Percentiles rank a stretch among this genome's conserved stretches.
These are phyloP conservation scores for Pyracantha coccinea DNA, from an alignment of 331 rosid genomes.

Conservation along the genomic window DNA sequence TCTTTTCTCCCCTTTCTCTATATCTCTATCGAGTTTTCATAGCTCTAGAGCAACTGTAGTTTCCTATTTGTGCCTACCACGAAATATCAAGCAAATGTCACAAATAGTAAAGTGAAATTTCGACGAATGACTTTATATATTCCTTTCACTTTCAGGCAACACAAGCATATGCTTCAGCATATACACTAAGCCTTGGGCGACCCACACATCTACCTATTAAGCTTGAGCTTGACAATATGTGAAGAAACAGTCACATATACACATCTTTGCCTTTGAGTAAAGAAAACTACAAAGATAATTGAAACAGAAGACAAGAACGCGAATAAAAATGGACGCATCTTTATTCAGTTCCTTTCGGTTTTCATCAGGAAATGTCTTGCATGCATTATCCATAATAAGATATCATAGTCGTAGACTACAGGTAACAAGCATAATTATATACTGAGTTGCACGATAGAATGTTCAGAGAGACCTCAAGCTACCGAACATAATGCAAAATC, in stretches of 20 bases:
- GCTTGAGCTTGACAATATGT: too few relatives aligned
- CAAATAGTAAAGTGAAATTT: not conserved
- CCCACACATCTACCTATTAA: too few relatives aligned
- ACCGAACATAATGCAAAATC: too few relatives aligned
- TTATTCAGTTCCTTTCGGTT: not conserved
- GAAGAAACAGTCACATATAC: too few relatives aligned
- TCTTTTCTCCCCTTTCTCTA: not conserved
- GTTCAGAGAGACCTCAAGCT: too few relatives aligned
- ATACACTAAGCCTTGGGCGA: not conserved
- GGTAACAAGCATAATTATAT: constrained; percentile 2
- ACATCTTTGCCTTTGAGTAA: not conserved
- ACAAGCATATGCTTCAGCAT: not conserved
- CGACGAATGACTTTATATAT: not conserved
- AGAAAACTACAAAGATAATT: not conserved
- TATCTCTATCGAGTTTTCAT: not conserved
- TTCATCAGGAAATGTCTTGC: not conserved
- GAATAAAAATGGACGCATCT: not conserved
- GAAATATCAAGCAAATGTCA: not conserved
- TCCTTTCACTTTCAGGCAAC: not conserved
- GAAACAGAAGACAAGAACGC: not conserved
- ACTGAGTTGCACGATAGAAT: constrained; percentile 7
- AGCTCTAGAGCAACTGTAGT: not conserved
- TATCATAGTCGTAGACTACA: not conserved
- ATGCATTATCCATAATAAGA: not conserved
- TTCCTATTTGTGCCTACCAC: not conserved